Percentiles rank a stretch among this genome's conserved stretches.
Evolutionary conservation across 1,284 basidiomycete genomes (phyloP).

Genomic region (Naganishia cerealis): DNA sequence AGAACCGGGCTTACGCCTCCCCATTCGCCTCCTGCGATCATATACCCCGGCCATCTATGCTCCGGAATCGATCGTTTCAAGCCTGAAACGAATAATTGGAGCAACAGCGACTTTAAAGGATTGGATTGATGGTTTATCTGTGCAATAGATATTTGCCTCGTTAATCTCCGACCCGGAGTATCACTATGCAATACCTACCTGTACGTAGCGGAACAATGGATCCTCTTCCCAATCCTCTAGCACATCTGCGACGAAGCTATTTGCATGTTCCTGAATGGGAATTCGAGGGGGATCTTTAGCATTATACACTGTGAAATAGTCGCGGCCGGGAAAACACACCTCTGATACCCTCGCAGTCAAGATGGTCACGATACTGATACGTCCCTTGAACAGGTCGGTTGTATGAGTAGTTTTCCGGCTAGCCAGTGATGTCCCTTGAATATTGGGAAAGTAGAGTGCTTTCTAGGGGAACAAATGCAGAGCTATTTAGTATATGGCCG

Average conservation of each 20-base stretch:
- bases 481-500: constrained; percentile 23
- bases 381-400: constrained; percentile 71
- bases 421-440: constrained; percentile 69
- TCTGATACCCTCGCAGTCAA: constrained; percentile 82
- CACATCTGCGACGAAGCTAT: constrained; percentile 69
- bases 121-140: constrained; percentile 89
- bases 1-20: constrained; percentile 45
- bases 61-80: constrained; percentile 68
- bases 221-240: constrained; percentile 64
- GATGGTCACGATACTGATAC: constrained; percentile 76
- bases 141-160: not conserved
- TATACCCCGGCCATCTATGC: constrained; percentile 71
- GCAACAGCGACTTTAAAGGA: constrained; percentile 80
- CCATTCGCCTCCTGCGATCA: constrained; percentile 63
- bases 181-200: constrained; percentile 46
- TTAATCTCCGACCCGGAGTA: not conserved
- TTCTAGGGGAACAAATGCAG: constrained; percentile 58
- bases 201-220: constrained; percentile 74
- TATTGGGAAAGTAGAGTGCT: constrained; percentile 86
- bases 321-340: constrained; percentile 56
- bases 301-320: not conserved
- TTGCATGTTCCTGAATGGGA: constrained; percentile 69
- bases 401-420: constrained; percentile 69
- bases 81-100: constrained; percentile 75
- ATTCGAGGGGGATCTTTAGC: not conserved